Percentiles rank a stretch among this genome's conserved stretches.
Conservation (phyloP, 805 yeast genomes). For the Kodamaea restingae region DNA sequence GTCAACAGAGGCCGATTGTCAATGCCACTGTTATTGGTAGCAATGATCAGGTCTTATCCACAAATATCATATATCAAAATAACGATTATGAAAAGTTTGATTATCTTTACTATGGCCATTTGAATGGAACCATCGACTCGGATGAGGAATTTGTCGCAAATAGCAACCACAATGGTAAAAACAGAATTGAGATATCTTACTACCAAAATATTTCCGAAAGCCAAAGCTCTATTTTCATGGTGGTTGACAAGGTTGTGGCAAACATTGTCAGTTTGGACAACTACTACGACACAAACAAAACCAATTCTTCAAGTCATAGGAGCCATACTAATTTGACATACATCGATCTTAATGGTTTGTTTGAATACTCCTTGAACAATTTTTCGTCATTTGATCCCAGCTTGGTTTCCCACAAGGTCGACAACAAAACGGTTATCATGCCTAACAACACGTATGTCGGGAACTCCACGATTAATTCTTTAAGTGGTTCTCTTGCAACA, state of each 20-base stretch:
- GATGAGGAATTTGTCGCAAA: conserved; percentile 12
- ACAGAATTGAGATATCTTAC: conserved; percentile 28
- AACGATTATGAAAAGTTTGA: conserved; percentile 81
- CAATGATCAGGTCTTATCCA: conserved; percentile 40
- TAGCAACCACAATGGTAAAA: conserved; percentile 33
- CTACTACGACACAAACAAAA: conserved; percentile 22
- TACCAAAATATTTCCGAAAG: conserved; percentile 19
- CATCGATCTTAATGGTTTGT: conserved; percentile 64
- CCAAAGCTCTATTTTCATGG: conserved; percentile 44
- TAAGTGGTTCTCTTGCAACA: conserved; percentile 26
- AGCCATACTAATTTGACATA: conserved; percentile 15
- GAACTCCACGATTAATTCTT: conserved; percentile 35
- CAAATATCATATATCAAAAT: conserved; percentile 65
- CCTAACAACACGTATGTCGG: conserved; percentile 36
- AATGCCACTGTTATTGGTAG: conserved; percentile 64
- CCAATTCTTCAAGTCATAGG: conserved; percentile 23
- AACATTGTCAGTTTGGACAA: conserved; percentile 46
- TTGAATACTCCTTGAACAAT: conserved; percentile 74
- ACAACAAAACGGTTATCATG: conserved; percentile 22
- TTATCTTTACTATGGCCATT: conserved; percentile 63
- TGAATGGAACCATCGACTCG: conserved; percentile 47
- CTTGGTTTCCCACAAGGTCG: conserved; percentile 20
- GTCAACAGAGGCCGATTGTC: conserved; percentile 68
- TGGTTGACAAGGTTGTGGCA: conserved; percentile 64
- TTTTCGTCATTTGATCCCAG: conserved; percentile 41